phyloP scores from a whole-genome alignment of 805 yeast genomes.

The Metschnikowia proteae region DNA sequence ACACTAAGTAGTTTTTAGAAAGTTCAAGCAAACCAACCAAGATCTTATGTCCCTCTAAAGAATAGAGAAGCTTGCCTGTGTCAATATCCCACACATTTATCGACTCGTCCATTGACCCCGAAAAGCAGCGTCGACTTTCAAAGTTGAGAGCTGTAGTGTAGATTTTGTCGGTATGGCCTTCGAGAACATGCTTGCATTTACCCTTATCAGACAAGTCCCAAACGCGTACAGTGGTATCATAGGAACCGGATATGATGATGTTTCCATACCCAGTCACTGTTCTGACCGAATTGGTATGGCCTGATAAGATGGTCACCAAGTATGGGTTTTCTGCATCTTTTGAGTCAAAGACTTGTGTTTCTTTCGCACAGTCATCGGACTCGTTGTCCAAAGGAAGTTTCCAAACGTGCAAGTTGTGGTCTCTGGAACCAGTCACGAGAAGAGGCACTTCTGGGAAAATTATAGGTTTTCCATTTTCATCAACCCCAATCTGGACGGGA shows the following conservation, averaged over 20 bases:
- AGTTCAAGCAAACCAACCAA: constrained; percentile 84
- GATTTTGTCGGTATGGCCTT: constrained; percentile 84
- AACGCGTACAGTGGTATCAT: constrained; percentile 84
- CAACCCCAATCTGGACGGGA: constrained; percentile 61
- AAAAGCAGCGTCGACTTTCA: constrained; percentile 71
- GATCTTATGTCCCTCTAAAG: constrained; percentile 84
- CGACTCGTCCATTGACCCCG: constrained; percentile 88
- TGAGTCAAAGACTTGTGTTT: constrained; percentile 32
- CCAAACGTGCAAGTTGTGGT: constrained; percentile 45
- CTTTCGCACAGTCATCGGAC: constrained; percentile 32
- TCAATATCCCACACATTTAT: constrained; percentile 87
- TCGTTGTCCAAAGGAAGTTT: constrained; percentile 52
- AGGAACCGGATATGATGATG: constrained; percentile 81
- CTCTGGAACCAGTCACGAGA: constrained; percentile 50
- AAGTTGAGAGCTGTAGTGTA: constrained; percentile 85
- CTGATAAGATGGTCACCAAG: constrained; percentile 28
- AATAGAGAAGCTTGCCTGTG: constrained; percentile 64
- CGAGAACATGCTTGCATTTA: constrained; percentile 64
- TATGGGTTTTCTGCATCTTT: constrained; percentile 29
- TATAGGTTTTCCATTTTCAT: constrained; percentile 53
- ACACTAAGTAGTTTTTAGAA: constrained; percentile 70
- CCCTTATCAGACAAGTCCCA: constrained; percentile 79
- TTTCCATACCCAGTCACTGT: constrained; percentile 85
- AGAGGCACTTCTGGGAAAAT: constrained; percentile 62
- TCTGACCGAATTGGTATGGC: constrained; percentile 74